phyloP scores from a whole-genome alignment of 306 rosid species.

The Dryas alaskensis region DNA sequence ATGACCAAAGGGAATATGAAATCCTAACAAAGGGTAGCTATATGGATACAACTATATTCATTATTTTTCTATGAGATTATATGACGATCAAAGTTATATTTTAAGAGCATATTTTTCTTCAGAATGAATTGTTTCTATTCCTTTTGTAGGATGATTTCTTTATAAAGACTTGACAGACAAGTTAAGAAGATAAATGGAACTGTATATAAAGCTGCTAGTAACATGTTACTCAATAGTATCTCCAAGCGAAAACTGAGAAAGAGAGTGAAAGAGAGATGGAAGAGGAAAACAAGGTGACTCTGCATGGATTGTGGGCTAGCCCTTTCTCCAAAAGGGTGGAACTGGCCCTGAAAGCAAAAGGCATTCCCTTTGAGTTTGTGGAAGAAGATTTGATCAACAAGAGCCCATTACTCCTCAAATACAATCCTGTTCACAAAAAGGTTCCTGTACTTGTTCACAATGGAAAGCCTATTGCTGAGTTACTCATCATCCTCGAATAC shows the following conservation, averaged over 20 bases:
- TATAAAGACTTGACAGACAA: background rate
- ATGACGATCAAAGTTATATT: no score
- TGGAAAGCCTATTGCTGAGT: conserved; percentile 29
- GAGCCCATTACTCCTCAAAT: conserved; percentile 16
- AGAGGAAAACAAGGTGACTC: conserved; percentile 14
- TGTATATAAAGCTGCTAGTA: background rate
- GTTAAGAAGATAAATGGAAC: background rate
- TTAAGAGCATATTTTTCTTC: no score
- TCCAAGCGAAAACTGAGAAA: background rate
- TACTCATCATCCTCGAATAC: conserved; percentile 28
- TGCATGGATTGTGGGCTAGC: conserved; percentile 25
- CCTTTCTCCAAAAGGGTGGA: conserved; percentile 14
- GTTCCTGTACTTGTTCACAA: conserved; percentile 36
- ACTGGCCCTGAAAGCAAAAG: background rate
- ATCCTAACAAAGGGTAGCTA: no score
- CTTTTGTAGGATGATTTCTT: no score
- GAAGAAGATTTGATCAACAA: conserved; percentile 33
- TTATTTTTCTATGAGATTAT: no score
- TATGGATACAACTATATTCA: no score
- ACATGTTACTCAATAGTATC: background rate
- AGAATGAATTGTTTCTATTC: no score
- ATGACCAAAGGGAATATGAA: no score
- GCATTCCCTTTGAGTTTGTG: background rate
- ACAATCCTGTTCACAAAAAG: conserved; percentile 24
- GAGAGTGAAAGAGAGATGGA: conserved; percentile 9